Evolutionary conservation across 2,329 filamentous ascomycete species (phyloP), one percentile per base, ranked within the genome.

Genomic region (Aspergillus clavatus): DNA sequence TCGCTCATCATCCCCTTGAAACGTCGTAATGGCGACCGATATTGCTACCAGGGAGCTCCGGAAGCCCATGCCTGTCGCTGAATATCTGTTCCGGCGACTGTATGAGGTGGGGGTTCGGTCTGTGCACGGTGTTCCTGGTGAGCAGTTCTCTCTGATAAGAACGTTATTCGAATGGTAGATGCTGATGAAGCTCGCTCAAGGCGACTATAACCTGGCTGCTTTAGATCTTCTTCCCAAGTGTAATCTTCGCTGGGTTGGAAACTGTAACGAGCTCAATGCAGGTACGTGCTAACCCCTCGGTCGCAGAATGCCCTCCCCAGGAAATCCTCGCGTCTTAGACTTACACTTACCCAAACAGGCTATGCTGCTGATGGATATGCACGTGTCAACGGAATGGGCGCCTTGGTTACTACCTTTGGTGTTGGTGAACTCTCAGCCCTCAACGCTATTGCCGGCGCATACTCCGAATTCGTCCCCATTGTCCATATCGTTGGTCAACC

Each of bases 331-430:
- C 18, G 29, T 2, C 29, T 33, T n/a, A 33, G 14, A 33, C 14
- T 8, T 33, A 8, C n/a, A 33, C 21, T 14, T 35, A 41, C 5
- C n/a, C n/a, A n/a, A 36, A 6, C 40, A 67, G 84, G 82, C 14
- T 89, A 89, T 58, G 85, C 86, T 22, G 84, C 86, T n/a, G 86
- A 89, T 68, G 86, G 86, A 19, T 89, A 89, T 62, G 84, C 84
- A 45, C 78, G 86, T 51, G 77, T 87, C 48, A 85, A 84, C 45
- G 82, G 84, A 35, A 81, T 88, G 26, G 77, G 78, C 4, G 84
- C 84, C 23, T 67, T 89, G 38, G 51, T 89, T 54, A 89, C 86
- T 31, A 88, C 86, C 1, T 89, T 89, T 50, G 86, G 86, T 43
- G 85, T 89, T 2, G 85, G 75, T 8, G 75, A 78, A 51, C 61